Evolutionary conservation across 2,329 filamentous ascomycete genomes (phyloP).

Genomic region (Claviceps cyperi): DNA sequence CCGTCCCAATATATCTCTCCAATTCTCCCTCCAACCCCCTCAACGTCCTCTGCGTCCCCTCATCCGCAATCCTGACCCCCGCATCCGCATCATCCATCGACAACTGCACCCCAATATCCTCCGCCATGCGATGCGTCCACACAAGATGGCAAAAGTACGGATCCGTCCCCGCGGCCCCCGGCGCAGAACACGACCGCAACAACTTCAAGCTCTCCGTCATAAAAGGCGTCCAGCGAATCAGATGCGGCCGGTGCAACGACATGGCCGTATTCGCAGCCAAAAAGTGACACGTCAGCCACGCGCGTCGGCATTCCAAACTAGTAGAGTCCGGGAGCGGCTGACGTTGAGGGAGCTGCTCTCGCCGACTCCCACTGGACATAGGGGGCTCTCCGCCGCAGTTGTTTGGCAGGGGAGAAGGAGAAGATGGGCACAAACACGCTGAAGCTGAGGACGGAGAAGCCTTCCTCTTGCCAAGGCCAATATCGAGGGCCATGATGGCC

Average conservation of each 20-base stretch:
- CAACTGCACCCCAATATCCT: conserved; percentile 54
- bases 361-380: conserved; percentile 16
- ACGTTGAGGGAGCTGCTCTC: conserved; percentile 27
- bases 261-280: conserved; percentile 45
- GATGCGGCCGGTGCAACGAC: conserved; percentile 44
- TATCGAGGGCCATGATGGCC: conserved; percentile 68
- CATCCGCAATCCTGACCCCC: conserved; percentile 41
- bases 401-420: too few species aligned
- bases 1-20: conserved; percentile 40
- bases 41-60: conserved; percentile 49
- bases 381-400: too few species aligned
- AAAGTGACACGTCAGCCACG: conserved; percentile 46
- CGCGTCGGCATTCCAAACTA: conserved; percentile 38
- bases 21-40: conserved; percentile 51
- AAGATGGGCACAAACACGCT: too few species aligned
- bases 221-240: conserved; percentile 45
- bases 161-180: conserved; percentile 42
- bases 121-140: conserved; percentile 47
- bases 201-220: conserved; percentile 45
- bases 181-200: conserved; percentile 29
- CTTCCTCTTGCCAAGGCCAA: conserved; percentile 49
- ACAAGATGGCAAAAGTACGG: conserved; percentile 43
- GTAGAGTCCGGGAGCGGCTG: conserved; percentile 33
- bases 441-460: background rate
- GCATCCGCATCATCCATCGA: conserved; percentile 48